Evolutionary conservation across 352 stramenopile genomes (phyloP).

Genomic region (Discostella stelligera): DNA sequence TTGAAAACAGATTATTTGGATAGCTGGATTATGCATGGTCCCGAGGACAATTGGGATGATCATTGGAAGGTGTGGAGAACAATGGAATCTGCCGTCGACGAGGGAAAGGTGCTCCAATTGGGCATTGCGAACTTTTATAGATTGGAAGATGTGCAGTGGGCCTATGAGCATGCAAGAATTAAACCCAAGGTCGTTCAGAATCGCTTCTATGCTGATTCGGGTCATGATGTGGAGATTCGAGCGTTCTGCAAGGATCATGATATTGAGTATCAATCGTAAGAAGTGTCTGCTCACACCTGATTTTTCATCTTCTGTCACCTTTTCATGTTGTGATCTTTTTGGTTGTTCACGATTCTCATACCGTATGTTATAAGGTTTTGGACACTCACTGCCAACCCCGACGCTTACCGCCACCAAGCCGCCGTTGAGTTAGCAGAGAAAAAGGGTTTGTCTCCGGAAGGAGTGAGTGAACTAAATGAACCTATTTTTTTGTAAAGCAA

Average conservation of each 20-base stretch:
- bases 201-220: conserved; percentile 76
- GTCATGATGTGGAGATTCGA: conserved; percentile 78
- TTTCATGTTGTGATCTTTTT: background rate
- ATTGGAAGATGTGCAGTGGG: conserved; percentile 55
- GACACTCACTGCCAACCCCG: conserved; percentile 76
- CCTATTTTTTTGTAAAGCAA: background rate
- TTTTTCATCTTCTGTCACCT: background rate
- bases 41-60: conserved; percentile 64
- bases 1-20: conserved; percentile 80
- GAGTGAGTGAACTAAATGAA: conserved; percentile 16
- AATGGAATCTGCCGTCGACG: conserved; percentile 75
- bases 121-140: conserved; percentile 81
- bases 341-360: background rate
- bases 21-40: conserved; percentile 81
- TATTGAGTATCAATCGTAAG: conserved; percentile 69
- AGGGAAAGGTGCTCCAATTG: conserved; percentile 63
- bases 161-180: conserved; percentile 71
- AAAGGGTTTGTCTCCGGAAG: conserved; percentile 56
- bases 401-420: conserved; percentile 52
- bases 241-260: conserved; percentile 74
- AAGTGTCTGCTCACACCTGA: background rate
- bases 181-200: conserved; percentile 81
- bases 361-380: conserved; percentile 63
- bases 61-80: conserved; percentile 71
- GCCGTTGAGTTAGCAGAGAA: conserved; percentile 41